phyloP scores from a whole-genome alignment of 257 asterid species.

The Osmanthus fragrans region DNA sequence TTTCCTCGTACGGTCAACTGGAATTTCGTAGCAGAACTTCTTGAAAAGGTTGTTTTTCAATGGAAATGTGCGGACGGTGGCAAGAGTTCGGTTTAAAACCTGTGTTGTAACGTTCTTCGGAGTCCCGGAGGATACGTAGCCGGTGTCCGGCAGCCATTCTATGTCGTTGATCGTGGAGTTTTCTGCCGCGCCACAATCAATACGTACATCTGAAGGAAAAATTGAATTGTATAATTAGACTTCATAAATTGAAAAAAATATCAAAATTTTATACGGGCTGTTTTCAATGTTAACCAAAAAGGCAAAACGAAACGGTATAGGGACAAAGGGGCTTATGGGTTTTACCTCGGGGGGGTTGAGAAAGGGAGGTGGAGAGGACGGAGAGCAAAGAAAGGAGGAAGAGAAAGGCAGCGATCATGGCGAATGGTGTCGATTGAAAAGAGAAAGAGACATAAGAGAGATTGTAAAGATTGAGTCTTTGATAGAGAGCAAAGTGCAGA shows the following conservation, averaged over 20 bases:
- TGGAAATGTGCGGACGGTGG: conserved; percentile 77
- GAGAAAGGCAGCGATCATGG: conserved; percentile 37
- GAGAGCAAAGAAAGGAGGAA: conserved; percentile 35
- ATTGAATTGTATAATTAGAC: background rate
- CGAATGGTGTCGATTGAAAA: background rate
- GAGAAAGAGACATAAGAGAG: conserved; percentile 26
- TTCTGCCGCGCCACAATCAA: conserved; percentile 74
- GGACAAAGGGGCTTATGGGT: background rate
- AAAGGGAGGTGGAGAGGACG: conserved; percentile 35
- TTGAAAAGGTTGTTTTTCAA: conserved; percentile 46
- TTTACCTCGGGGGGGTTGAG: conserved; percentile 66
- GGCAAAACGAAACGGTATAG: background rate
- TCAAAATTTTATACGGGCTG: background rate
- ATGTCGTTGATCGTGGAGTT: conserved; percentile 41
- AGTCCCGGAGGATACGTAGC: conserved; percentile 53
- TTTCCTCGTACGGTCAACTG: conserved; percentile 55
- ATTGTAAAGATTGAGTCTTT: background rate
- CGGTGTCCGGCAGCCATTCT: conserved; percentile 61
- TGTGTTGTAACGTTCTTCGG: conserved; percentile 36
- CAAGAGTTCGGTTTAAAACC: conserved; percentile 36
- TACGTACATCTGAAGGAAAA: conserved; percentile 45
- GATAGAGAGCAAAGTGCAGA: background rate
- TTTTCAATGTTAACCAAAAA: background rate
- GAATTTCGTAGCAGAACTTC: conserved; percentile 84
- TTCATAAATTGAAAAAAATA: background rate